A percentile compares a stretch with the other conserved stretches of the same genome.
These are phyloP conservation scores for Hypoxylon lienhwacheense DNA, from an alignment of 495 filamentous ascomycete genomes.

Conservation along the genomic window DNA sequence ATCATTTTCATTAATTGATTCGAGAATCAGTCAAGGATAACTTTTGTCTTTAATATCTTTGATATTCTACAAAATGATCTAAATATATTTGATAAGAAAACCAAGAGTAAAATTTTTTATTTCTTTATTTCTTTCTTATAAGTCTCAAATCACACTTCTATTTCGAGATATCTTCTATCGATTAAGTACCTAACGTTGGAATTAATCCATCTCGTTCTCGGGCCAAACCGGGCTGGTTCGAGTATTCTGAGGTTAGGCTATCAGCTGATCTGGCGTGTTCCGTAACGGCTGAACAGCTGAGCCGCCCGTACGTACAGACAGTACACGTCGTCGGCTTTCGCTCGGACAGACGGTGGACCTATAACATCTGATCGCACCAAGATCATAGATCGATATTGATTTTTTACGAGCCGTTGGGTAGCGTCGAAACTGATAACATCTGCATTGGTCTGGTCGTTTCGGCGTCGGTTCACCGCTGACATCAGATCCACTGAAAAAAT, in stretches of 20 bases:
- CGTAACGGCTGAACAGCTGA: constrained; percentile 25
- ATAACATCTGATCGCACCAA: constrained; percentile 28
- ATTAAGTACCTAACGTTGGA: constrained; percentile 1
- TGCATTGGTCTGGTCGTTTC: constrained; percentile 5
- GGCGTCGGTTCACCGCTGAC: neutral
- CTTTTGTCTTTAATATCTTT: neutral
- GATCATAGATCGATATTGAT: constrained; percentile 18
- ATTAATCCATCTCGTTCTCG: no score
- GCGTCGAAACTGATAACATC: neutral
- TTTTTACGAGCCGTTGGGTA: neutral
- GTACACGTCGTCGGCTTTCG: constrained; percentile 19
- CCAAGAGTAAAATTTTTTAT: neutral
- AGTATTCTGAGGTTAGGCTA: constrained; percentile 6
- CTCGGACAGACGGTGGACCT: constrained; percentile 25
- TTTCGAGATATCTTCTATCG: constrained; percentile 6
- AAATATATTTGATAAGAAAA: neutral
- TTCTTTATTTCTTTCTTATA: no score
- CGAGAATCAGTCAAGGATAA: neutral
- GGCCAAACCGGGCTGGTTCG: constrained; percentile 24
- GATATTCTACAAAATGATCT: neutral
- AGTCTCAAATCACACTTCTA: constrained; percentile 1
- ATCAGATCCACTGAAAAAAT: constrained; percentile 20
- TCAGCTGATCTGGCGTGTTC: constrained; percentile 34
- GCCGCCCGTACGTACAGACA: no score
- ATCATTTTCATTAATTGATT: neutral